phyloP scores from a whole-genome alignment of 1,284 basidiomycete species.

The Leccinum brunneo-olivaceum region DNA sequence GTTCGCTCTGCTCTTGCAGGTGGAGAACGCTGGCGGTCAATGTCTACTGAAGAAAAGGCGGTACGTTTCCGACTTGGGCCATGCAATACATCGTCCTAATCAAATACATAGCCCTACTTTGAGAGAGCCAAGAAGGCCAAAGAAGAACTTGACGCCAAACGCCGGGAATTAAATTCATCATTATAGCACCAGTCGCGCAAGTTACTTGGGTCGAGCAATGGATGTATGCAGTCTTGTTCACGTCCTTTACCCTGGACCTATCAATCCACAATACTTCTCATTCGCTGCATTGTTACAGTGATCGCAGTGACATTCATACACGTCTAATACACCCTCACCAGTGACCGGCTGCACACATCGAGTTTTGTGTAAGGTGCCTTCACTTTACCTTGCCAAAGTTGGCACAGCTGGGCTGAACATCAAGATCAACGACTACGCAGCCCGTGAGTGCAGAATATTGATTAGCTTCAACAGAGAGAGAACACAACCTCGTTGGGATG shows the following conservation, averaged over 20 bases:
- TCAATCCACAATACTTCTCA: constrained; percentile 7
- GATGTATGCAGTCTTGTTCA: constrained; percentile 5
- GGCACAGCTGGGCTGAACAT: too few species aligned
- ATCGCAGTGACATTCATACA: neutral
- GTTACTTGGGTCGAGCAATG: constrained; percentile 14
- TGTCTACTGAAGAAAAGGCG: constrained; percentile 25
- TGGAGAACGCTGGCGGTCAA: constrained; percentile 23
- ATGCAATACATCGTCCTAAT: constrained; percentile 1
- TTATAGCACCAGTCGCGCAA: too few species aligned
- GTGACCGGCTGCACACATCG: too few species aligned
- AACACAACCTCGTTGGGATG: too few species aligned
- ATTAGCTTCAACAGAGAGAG: too few species aligned
- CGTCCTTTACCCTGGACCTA: neutral
- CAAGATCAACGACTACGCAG: too few species aligned
- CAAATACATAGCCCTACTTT: constrained; percentile 17
- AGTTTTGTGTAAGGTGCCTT: too few species aligned
- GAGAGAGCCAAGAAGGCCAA: constrained; percentile 17
- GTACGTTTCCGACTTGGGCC: constrained; percentile 10
- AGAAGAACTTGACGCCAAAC: constrained; percentile 12
- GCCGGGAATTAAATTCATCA: too few species aligned
- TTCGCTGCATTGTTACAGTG: constrained; percentile 7
- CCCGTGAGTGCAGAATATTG: too few species aligned
- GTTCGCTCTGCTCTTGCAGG: constrained; percentile 10
- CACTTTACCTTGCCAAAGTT: too few species aligned
- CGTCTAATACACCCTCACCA: too few species aligned